These are phyloP conservation scores for Vitis cinerea DNA, from an alignment of 164 flowering plant genomes.

Conservation along the genomic window DNA sequence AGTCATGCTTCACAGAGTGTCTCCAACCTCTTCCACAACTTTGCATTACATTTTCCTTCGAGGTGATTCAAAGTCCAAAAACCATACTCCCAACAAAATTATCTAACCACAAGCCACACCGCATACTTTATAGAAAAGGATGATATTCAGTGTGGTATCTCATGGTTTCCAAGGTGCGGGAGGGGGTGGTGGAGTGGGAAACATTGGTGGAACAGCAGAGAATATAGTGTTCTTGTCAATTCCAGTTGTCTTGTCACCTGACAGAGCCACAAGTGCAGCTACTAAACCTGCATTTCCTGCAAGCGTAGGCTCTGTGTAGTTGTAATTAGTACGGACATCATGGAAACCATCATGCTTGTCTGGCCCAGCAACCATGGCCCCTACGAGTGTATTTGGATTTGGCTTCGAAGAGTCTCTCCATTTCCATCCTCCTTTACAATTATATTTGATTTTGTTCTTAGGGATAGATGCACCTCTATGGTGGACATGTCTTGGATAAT, in stretches of 20 bases:
- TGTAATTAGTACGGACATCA: slow-evolving; percentile 79
- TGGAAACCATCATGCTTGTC: slow-evolving; percentile 83
- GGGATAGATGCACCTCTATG: slow-evolving; percentile 96
- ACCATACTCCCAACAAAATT: slow-evolving; percentile 14
- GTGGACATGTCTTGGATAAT: slow-evolving; percentile 86
- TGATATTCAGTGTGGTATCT: slow-evolving; percentile 9
- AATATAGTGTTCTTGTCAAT: slow-evolving; percentile 84
- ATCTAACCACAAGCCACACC: slow-evolving; percentile 17
- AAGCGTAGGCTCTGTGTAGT: slow-evolving; percentile 93
- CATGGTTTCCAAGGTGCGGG: slow-evolving; percentile 98
- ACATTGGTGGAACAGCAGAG: slow-evolving; percentile 97
- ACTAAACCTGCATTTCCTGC: slow-evolving; percentile 97
- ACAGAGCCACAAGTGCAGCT: slow-evolving; percentile 88
- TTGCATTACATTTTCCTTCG: slow-evolving; percentile 3
- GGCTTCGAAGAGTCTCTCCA: slow-evolving; percentile 81
- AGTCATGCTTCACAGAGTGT: background rate
- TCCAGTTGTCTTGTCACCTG: slow-evolving; percentile 49
- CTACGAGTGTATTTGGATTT: slow-evolving; percentile 80
- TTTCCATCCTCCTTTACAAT: slow-evolving; percentile 94
- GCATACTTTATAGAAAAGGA: background rate
- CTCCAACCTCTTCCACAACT: background rate
- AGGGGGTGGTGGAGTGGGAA: slow-evolving; percentile 96
- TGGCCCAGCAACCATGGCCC: slow-evolving; percentile 99
- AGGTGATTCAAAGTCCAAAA: background rate
- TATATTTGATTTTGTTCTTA: slow-evolving; percentile 70